Percentiles rank a stretch among this genome's conserved stretches.
Conservation (phyloP, 2,329 filamentous ascomycete species). For the Xylariaceae sp. region DNA sequence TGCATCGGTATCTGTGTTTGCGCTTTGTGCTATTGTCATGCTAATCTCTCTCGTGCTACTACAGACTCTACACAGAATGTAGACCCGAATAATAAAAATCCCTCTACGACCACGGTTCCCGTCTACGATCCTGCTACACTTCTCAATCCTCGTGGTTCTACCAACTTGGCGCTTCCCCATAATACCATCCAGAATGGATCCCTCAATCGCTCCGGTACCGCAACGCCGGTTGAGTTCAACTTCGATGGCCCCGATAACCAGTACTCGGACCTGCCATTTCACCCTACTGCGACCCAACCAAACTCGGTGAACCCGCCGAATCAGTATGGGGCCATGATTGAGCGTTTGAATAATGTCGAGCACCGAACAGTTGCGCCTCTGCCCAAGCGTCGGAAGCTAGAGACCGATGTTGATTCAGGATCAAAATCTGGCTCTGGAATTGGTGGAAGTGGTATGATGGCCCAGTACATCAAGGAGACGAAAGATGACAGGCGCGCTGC, state of each 20-base stretch:
- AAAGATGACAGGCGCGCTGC: constrained; percentile 37
- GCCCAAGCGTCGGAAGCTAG: constrained; percentile 60
- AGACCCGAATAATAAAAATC: constrained; percentile 17
- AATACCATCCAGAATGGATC: constrained; percentile 19
- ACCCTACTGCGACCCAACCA: not conserved
- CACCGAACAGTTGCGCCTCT: constrained; percentile 54
- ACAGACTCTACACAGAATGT: constrained; percentile 27
- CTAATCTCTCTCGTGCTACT: constrained; percentile 11
- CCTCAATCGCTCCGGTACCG: constrained; percentile 27
- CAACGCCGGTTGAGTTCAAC: constrained; percentile 39
- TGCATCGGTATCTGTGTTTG: not conserved
- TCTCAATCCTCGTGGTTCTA: constrained; percentile 38
- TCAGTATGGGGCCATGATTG: constrained; percentile 59
- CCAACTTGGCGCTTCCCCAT: constrained; percentile 13
- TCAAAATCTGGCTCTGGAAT: constrained; percentile 40
- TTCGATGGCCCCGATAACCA: constrained; percentile 30
- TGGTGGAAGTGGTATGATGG: constrained; percentile 52
- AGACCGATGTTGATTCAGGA: constrained; percentile 39
- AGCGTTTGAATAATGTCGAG: constrained; percentile 69
- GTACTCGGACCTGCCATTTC: constrained; percentile 14
- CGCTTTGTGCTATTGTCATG: not conserved
- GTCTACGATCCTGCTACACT: constrained; percentile 39
- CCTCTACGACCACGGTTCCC: constrained; percentile 18
- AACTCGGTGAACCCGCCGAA: constrained; percentile 13
- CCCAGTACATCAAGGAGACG: constrained; percentile 60